Evolutionary conservation across 176 grass and related monocot genomes (phyloP), one percentile per base, ranked within the genome.

Genomic region (Lolium rigidum): DNA sequence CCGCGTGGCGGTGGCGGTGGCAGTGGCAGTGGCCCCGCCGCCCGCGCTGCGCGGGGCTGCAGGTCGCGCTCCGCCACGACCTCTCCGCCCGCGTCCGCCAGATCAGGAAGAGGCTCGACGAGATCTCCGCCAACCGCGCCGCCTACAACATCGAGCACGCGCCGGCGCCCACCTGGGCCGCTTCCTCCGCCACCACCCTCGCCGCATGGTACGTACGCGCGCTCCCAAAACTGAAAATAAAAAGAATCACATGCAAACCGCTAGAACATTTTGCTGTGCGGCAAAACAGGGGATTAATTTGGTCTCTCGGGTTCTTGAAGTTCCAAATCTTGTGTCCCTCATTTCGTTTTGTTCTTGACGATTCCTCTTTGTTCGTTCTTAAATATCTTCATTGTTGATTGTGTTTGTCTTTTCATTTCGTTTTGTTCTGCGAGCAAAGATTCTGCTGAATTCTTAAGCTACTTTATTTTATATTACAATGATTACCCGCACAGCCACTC

Each of bases 51-150:
- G 66, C 56, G 35, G 74, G 65, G 9, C 49, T 76, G 49, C 43
- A 86, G 84, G 56, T 87, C 7, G 65, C 74, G 5, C 80, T 90
- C 62, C 88, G 80, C 16, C 88, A 90, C 35, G 56, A 64, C 84
- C 74, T 90, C 49, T 90, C 55, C 55, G 35, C 46, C 9, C 84
- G 84, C 48, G 82, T 90, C 56, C 65, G 74, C 21, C 88, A 81
- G 88, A 90, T 90, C 80, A 78, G 5, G 79, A 79, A 90, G 31
- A 21, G 88, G 21, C 88, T 90, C 55, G 73, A 86, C 7, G 54
- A 83, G 84, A 90, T 90, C 88, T 90, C 88, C 44, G 46, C 15
- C 73, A 90, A 83, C 84, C 73, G 84, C 35, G 74, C 56, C n/a
- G 35, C 24, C 13, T 83, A 58, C 84, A 73, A 83, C 65, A 83